Evolutionary conservation across 805 yeast species (phyloP).

Genomic region (Metschnikowia aberdeeniae): DNA sequence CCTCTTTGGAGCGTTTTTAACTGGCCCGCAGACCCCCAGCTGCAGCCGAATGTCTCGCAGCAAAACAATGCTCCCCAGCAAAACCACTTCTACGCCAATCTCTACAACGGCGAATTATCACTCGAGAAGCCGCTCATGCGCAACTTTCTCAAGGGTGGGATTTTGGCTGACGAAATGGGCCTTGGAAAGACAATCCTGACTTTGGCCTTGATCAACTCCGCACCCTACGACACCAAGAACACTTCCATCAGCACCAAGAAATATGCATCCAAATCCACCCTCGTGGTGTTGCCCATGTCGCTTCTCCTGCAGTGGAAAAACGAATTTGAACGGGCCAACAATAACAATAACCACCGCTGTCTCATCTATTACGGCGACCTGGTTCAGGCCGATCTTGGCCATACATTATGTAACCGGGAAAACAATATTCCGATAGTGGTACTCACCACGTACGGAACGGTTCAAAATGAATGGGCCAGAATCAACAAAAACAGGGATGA

Average conservation of each 20-base stretch:
- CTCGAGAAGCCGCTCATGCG: slow-evolving; percentile 61
- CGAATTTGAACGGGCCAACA: slow-evolving; percentile 63
- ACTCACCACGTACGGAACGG: slow-evolving; percentile 84
- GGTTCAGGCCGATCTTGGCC: slow-evolving; percentile 46
- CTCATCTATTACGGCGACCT: slow-evolving; percentile 75
- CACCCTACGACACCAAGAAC: slow-evolving; percentile 45
- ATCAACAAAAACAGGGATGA: slow-evolving; percentile 28
- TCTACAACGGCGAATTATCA: slow-evolving; percentile 77
- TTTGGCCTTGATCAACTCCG: slow-evolving; percentile 64
- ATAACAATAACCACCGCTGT: slow-evolving; percentile 41
- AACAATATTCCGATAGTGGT: slow-evolving; percentile 61
- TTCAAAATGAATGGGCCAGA: slow-evolving; percentile 68
- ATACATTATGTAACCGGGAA: slow-evolving; percentile 36
- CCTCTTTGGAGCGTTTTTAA: slow-evolving; percentile 80
- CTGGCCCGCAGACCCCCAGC: slow-evolving; percentile 59
- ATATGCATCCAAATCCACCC: slow-evolving; percentile 69
- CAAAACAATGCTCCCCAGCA: slow-evolving; percentile 5
- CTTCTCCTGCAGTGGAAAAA: slow-evolving; percentile 86
- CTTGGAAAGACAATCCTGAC: slow-evolving; percentile 90
- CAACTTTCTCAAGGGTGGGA: slow-evolving; percentile 70
- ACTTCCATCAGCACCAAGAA: slow-evolving; percentile 18
- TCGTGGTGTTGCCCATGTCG: slow-evolving; percentile 87
- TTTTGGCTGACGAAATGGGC: slow-evolving; percentile 96
- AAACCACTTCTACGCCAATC: slow-evolving; percentile 63
- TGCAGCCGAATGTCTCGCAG: not conserved